Evolutionary conservation across 2,329 filamentous ascomycete species (phyloP).

Genomic region (Beauveria rudraprayagi): DNA sequence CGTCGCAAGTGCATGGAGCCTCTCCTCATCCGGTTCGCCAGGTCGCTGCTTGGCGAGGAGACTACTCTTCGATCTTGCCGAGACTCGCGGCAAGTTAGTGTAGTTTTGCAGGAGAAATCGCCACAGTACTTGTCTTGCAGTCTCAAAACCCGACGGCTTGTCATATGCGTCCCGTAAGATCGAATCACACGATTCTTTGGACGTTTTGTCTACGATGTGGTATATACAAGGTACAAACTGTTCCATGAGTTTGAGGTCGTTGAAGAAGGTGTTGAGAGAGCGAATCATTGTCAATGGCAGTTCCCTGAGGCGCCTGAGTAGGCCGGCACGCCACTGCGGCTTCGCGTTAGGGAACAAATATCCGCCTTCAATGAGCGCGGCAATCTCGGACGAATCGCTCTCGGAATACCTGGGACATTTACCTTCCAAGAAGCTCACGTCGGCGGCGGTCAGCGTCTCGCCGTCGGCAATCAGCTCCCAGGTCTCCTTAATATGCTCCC

Average conservation of each 20-base stretch:
- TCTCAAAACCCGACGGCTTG: neutral
- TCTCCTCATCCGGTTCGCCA: neutral
- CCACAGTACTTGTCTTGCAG: neutral
- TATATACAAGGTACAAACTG: neutral
- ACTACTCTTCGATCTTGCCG: neutral
- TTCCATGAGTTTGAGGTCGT: neutral
- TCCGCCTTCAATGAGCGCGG: neutral
- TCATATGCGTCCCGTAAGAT: neutral
- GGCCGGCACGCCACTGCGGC: no score
- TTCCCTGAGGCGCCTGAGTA: neutral
- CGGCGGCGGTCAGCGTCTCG: neutral
- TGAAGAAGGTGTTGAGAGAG: neutral
- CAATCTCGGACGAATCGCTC: neutral
- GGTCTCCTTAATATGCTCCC: neutral
- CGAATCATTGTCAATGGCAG: neutral
- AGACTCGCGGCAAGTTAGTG: neutral
- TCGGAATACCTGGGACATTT: neutral
- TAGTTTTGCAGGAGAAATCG: neutral
- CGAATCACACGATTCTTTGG: neutral
- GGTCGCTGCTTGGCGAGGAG: neutral
- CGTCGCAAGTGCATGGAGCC: neutral
- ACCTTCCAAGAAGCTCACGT: neutral
- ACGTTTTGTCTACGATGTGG: neutral
- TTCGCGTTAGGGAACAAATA: neutral
- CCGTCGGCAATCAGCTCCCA: neutral